Evolutionary conservation across 1,284 basidiomycete species (phyloP).

Genomic region (Ceratobasidium theobromae): DNA sequence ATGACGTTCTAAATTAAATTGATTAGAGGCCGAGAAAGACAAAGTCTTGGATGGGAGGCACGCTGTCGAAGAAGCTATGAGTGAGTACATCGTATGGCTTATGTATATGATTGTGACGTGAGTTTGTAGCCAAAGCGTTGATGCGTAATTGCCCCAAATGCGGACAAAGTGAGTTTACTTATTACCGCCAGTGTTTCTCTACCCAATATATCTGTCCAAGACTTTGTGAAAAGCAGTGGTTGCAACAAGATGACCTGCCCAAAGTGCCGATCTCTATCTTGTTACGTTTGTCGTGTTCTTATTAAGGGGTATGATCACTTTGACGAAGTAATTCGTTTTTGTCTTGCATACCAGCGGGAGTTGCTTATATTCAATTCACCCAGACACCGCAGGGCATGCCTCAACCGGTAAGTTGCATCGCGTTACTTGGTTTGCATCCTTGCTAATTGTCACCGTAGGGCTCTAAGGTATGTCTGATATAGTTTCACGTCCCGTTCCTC

Average conservation of each 20-base stretch:
- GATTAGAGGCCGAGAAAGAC: constrained; percentile 67
- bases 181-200: not conserved
- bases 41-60: constrained; percentile 71
- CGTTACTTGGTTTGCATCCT: not conserved
- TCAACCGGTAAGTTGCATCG: constrained; percentile 42
- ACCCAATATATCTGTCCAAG: constrained; percentile 47
- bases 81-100: constrained; percentile 46
- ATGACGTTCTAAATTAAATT: not conserved
- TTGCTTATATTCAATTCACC: not conserved
- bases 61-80: constrained; percentile 86
- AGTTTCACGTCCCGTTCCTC: no score
- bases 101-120: constrained; percentile 11
- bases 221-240: constrained; percentile 72
- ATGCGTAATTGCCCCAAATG: constrained; percentile 85
- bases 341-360: not conserved
- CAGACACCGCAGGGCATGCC: constrained; percentile 7
- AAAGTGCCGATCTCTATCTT: constrained; percentile 66
- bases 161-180: constrained; percentile 56
- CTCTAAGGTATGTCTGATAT: constrained; percentile 40
- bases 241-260: constrained; percentile 82
- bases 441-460: constrained; percentile 27
- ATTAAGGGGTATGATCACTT: constrained; percentile 81
- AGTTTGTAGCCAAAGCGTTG: constrained; percentile 63
- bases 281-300: constrained; percentile 73
- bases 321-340: constrained; percentile 45